Conservation (phyloP, 2,329 filamentous ascomycete genomes). For the Fusarium sp. region DNA sequence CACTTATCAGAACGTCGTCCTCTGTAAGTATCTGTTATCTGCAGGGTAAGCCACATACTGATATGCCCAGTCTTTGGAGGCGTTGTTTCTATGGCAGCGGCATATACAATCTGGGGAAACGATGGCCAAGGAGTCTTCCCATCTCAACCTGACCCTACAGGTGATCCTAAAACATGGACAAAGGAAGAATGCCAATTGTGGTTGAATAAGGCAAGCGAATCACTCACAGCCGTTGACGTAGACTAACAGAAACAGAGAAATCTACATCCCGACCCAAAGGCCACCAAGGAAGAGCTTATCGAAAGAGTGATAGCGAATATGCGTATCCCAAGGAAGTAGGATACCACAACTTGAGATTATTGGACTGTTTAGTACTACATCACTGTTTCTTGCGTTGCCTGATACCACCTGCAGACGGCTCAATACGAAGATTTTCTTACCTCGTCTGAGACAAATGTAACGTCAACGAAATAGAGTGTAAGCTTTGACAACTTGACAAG, state of each 20-base stretch:
- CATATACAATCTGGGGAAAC: constrained; percentile 86
- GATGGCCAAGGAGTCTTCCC: constrained; percentile 78
- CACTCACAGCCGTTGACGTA: not conserved
- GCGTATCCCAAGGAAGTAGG: constrained; percentile 51
- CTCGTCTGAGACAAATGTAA: not conserved
- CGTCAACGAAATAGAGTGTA: not conserved
- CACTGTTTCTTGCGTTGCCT: not conserved
- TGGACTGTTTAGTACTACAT: not conserved
- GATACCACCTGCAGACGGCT: constrained; percentile 13
- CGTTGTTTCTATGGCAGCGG: constrained; percentile 54
- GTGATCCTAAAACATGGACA: constrained; percentile 78
- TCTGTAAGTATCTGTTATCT: constrained; percentile 62
- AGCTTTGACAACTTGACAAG: not conserved
- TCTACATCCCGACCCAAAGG: constrained; percentile 55
- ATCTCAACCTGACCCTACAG: constrained; percentile 76
- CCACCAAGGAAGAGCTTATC: constrained; percentile 58
- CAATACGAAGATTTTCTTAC: not conserved
- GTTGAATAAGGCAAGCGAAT: constrained; percentile 74
- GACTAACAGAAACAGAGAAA: constrained; percentile 52
- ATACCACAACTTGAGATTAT: not conserved
- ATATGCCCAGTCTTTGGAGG: constrained; percentile 29
- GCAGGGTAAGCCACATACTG: constrained; percentile 34
- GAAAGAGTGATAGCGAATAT: constrained; percentile 60
- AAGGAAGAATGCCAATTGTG: constrained; percentile 82
- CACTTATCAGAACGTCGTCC: constrained; percentile 68